phyloP scores from a whole-genome alignment of 257 asterid species.

The Solanum tarapatanum region DNA sequence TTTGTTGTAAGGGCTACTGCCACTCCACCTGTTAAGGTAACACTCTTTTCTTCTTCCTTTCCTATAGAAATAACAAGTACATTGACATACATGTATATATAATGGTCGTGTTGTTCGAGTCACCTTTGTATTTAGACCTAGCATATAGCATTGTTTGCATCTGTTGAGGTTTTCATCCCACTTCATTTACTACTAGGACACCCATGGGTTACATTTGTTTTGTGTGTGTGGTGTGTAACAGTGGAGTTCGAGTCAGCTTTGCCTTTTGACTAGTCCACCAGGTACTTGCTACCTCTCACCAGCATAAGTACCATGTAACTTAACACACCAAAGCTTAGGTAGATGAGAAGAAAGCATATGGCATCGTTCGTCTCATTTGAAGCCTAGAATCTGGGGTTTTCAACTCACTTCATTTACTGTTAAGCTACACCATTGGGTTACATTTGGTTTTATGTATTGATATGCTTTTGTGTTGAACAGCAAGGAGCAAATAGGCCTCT shows the following conservation, averaged over 20 bases:
- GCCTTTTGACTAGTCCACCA: neutral
- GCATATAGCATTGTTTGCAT: neutral
- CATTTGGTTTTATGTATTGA: neutral
- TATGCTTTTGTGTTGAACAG: constrained; percentile 23
- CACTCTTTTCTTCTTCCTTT: neutral
- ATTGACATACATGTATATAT: neutral
- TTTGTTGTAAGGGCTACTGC: constrained; percentile 61
- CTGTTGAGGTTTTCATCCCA: neutral
- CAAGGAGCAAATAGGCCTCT: constrained; percentile 72
- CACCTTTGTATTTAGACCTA: neutral
- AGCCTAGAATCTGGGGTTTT: neutral
- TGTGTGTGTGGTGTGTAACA: neutral
- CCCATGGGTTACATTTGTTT: neutral
- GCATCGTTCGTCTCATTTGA: neutral
- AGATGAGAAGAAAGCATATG: neutral
- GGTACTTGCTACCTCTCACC: neutral
- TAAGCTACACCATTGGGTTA: neutral
- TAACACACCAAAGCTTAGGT: neutral
- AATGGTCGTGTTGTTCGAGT: accelerated
- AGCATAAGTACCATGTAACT: neutral
- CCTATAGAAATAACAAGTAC: neutral
- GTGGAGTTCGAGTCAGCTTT: neutral
- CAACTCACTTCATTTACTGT: neutral
- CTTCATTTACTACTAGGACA: neutral
- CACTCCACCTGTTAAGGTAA: constrained; percentile 84